A percentile compares a stretch with the other conserved stretches of the same genome.
These are phyloP conservation scores for Termitomyces sp. DNA, from an alignment of 768 basidiomycete species.

Conservation along the genomic window DNA sequence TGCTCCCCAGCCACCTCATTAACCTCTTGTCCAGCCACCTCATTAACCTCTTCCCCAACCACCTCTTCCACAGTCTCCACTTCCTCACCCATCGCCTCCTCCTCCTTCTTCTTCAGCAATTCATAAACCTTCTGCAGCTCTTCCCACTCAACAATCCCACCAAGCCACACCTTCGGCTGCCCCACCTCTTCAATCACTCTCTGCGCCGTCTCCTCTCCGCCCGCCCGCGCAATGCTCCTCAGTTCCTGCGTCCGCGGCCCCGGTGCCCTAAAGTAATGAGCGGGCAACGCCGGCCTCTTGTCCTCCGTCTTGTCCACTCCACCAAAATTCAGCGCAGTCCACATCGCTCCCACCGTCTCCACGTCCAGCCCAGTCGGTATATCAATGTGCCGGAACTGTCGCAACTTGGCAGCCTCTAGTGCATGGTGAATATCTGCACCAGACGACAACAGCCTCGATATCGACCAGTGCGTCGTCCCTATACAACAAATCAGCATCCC, in stretches of 20 bases:
- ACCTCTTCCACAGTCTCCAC: neutral
- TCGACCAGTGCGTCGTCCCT: slow-evolving; percentile 64
- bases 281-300: slow-evolving; percentile 23
- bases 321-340: slow-evolving; percentile 39
- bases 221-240: slow-evolving; percentile 41
- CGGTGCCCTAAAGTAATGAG: slow-evolving; percentile 28
- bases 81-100: too few species aligned
- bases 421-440: slow-evolving; percentile 28
- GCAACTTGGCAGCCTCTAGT: slow-evolving; percentile 26
- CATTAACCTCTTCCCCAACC: neutral
- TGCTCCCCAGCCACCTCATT: too few species aligned
- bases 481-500: neutral
- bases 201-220: slow-evolving; percentile 33
- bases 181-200: slow-evolving; percentile 31
- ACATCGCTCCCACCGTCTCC: slow-evolving; percentile 38
- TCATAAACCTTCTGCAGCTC: neutral
- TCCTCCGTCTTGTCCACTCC: slow-evolving; percentile 15
- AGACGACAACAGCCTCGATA: slow-evolving; percentile 32
- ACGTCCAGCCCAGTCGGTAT: slow-evolving; percentile 45
- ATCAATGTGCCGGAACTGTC: slow-evolving; percentile 39
- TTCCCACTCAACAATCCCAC: slow-evolving; percentile 14
- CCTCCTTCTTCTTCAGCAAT: neutral
- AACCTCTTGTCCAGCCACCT: too few species aligned
- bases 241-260: slow-evolving; percentile 29
- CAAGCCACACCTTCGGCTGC: slow-evolving; percentile 39